A percentile compares a stretch with the other conserved stretches of the same genome.
phyloP scores from a whole-genome alignment of 1,284 basidiomycete species.

The Tremellales sp. region DNA sequence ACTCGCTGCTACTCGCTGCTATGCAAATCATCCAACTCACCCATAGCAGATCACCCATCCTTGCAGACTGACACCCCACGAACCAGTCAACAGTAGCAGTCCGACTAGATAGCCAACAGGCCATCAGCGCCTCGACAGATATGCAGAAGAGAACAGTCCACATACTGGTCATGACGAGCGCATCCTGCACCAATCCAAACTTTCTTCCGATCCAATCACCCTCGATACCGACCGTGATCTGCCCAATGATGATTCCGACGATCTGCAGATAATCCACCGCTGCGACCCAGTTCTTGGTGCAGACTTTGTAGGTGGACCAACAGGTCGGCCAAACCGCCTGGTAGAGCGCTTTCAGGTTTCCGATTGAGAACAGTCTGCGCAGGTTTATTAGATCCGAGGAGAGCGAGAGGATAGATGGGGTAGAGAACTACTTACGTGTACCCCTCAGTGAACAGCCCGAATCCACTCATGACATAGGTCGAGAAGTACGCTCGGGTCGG shows the following conservation, averaged over 20 bases:
- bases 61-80: conserved; percentile 53
- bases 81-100: conserved; percentile 55
- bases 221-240: conserved; percentile 55
- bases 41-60: conserved; percentile 58
- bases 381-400: neutral
- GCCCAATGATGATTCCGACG: conserved; percentile 55
- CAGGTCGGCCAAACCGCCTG: conserved; percentile 53
- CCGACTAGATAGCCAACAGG: conserved; percentile 46
- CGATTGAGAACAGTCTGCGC: conserved; percentile 54
- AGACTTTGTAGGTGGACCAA: conserved; percentile 51
- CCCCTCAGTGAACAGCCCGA: conserved; percentile 55
- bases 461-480: conserved; percentile 54
- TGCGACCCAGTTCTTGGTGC: conserved; percentile 51
- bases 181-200: conserved; percentile 52
- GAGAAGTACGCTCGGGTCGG: conserved; percentile 51
- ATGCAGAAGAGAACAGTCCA: neutral
- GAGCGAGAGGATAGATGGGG: neutral
- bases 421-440: conserved; percentile 31
- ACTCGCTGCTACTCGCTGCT: conserved; percentile 13
- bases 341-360: conserved; percentile 53
- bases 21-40: conserved; percentile 3
- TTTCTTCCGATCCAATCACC: conserved; percentile 57
- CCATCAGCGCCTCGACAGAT: conserved; percentile 1
- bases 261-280: conserved; percentile 49
- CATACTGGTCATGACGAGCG: conserved; percentile 44